Percentiles rank a stretch among this genome's conserved stretches.
These are phyloP conservation scores for Leccinum variicolor DNA, from an alignment of 768 basidiomycete species.

Conservation along the genomic window DNA sequence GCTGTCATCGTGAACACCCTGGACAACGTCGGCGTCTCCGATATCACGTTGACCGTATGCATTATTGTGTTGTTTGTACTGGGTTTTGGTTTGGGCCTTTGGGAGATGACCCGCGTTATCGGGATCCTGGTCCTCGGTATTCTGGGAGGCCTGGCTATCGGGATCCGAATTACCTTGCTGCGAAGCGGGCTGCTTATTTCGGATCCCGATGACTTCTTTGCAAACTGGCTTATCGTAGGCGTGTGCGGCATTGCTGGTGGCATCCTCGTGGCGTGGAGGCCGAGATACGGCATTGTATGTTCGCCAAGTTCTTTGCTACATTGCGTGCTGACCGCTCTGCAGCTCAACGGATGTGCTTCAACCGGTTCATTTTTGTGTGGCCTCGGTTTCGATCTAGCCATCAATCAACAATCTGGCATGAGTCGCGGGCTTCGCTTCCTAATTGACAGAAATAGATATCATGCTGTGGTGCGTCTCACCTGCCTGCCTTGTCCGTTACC, in stretches of 20 bases:
- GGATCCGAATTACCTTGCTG: constrained; percentile 51
- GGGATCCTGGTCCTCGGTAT: constrained; percentile 46
- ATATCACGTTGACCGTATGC: constrained; percentile 48
- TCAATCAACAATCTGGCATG: constrained; percentile 59
- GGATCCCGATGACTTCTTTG: constrained; percentile 29
- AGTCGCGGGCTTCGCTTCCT: constrained; percentile 61
- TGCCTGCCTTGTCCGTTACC: background rate
- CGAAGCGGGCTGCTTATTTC: constrained; percentile 48
- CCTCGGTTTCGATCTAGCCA: constrained; percentile 53
- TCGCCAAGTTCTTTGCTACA: background rate
- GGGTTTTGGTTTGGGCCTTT: constrained; percentile 52
- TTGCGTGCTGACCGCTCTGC: constrained; percentile 6
- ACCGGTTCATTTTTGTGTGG: constrained; percentile 57
- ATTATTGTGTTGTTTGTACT: constrained; percentile 47
- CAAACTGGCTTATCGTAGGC: constrained; percentile 55
- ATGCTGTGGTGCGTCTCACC: constrained; percentile 44
- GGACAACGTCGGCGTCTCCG: constrained; percentile 45
- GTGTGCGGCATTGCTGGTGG: constrained; percentile 42
- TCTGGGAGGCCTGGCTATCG: constrained; percentile 56
- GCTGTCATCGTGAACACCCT: constrained; percentile 58
- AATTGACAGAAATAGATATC: constrained; percentile 59
- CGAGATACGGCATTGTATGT: constrained; percentile 50
- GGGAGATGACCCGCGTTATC: constrained; percentile 46
- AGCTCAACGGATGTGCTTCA: constrained; percentile 52
- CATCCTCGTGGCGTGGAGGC: constrained; percentile 41